Evolutionary conservation across 2,329 filamentous ascomycete species (phyloP).

Genomic region (Fusarium nematophilum): DNA sequence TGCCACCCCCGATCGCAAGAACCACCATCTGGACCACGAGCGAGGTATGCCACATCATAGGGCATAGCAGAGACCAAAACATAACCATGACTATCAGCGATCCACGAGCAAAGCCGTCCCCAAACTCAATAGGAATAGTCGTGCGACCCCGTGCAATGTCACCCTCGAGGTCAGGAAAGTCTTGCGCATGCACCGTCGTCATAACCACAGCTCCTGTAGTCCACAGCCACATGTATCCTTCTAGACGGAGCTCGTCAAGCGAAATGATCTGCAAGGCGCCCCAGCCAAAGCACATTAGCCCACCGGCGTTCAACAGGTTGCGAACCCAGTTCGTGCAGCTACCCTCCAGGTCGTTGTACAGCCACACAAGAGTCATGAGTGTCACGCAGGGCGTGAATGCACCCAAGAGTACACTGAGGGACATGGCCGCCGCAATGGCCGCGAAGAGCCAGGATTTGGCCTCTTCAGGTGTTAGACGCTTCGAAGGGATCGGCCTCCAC

Average conservation of each 20-base stretch:
- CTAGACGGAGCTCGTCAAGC: slow-evolving; percentile 12
- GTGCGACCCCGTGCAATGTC: slow-evolving; percentile 41
- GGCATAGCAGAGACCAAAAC: slow-evolving; percentile 28
- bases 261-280: slow-evolving; percentile 38
- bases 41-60: slow-evolving; percentile 18
- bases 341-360: slow-evolving; percentile 48
- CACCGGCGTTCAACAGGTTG: slow-evolving; percentile 44
- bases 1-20: slow-evolving; percentile 13
- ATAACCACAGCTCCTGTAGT: slow-evolving; percentile 36
- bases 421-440: slow-evolving; percentile 34
- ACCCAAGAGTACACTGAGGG: slow-evolving; percentile 20
- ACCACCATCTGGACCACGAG: slow-evolving; percentile 10
- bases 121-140: slow-evolving; percentile 44
- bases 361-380: slow-evolving; percentile 43
- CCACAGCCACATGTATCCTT: slow-evolving; percentile 35
- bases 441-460: slow-evolving; percentile 40
- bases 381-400: slow-evolving; percentile 31
- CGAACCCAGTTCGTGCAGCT: slow-evolving; percentile 39
- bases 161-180: slow-evolving; percentile 43
- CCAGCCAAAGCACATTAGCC: slow-evolving; percentile 45
- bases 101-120: slow-evolving; percentile 32
- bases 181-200: slow-evolving; percentile 46
- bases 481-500: slow-evolving; percentile 45
- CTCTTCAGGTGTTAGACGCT: slow-evolving; percentile 37
- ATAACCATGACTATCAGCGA: slow-evolving; percentile 30